Evolutionary conservation across 345 rosid species (phyloP).

Genomic region (Reutealis trisperma): DNA sequence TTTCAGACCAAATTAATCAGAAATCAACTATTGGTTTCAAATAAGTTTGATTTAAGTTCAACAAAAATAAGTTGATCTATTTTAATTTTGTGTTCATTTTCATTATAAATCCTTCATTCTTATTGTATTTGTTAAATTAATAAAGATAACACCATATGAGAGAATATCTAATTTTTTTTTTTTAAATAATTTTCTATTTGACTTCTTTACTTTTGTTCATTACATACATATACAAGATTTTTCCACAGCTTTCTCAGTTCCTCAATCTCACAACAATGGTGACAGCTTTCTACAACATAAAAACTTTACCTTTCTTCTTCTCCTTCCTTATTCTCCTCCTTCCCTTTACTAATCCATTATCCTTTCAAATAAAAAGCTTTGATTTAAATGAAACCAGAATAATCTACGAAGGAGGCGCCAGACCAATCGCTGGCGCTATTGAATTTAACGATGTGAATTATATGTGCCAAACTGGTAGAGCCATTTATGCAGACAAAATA

Average conservation of each 20-base stretch:
- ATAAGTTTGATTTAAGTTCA: too few species aligned
- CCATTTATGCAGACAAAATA: conserved; percentile 21
- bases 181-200: too few species aligned
- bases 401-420: conserved; percentile 32
- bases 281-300: not conserved
- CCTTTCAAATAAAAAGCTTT: conserved; percentile 18
- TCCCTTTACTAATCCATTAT: conserved; percentile 3
- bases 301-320: not conserved
- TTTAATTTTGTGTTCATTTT: too few species aligned
- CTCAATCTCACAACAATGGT: not conserved
- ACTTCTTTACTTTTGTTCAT: too few species aligned
- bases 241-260: not conserved
- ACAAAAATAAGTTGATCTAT: too few species aligned
- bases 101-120: too few species aligned
- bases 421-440: conserved; percentile 14
- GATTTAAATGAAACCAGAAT: conserved; percentile 8
- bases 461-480: conserved; percentile 25
- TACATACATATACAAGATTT: too few species aligned
- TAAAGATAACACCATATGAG: too few species aligned
- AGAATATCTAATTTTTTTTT: too few species aligned
- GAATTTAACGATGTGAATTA: conserved; percentile 20
- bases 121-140: too few species aligned
- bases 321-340: conserved; percentile 1
- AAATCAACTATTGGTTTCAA: too few species aligned
- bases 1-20: too few species aligned